Base-by-base conservation (phyloP, 2,329 filamentous ascomycete genomes). In the Fusarium nelsonii region DNA sequence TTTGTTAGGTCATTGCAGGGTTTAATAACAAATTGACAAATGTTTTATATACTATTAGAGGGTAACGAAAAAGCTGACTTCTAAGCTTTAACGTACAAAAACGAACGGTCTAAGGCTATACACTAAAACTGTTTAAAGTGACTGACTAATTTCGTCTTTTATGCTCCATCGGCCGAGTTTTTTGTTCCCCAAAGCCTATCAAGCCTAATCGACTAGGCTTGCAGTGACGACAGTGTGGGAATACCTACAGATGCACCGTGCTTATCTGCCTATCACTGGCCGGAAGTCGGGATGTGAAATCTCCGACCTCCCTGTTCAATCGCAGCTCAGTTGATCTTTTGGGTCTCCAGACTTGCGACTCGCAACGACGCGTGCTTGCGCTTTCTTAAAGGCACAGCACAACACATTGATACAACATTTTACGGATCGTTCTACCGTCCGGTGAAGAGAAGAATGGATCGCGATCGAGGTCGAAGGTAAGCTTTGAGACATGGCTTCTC, bases 401-500 rank as follows among this genome's bases (percentile, higher is more conserved):
- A 54, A 53, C 39, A 43, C n/a, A 56, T 48, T 48, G 28, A 41
- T 10, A 26, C 23, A 58, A 58, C 58, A 30, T 72, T 48, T 63
- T 56, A 40, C 58, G 23, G 44, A 37, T 23, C 15, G 15, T 11
- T 56, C 56, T 46, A 37, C 36, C 44, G 4, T 40, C 15, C 26
- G 52, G 18, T 34, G 18, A 57, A 56, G 51, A 50, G 32, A 58
- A 68, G 36, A 12, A 80, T 80, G 78, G 78, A 80, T 62, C 78
- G 79, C 52, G 79, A 81, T 63, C 77, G 79, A 58, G 78, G 79
- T 63, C 71, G 79, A 50, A 79, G 79, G 80, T 81, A 66, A 75
- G 77, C 64, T 37, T 39, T 43, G 33, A 44, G 32, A n/a, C 43
- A 65, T 70, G 41, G 23, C 61, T 69, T 44, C 51, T 41, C 18